phyloP scores from a whole-genome alignment of 108 stramenopile species.

The Skeletonema potamos region DNA sequence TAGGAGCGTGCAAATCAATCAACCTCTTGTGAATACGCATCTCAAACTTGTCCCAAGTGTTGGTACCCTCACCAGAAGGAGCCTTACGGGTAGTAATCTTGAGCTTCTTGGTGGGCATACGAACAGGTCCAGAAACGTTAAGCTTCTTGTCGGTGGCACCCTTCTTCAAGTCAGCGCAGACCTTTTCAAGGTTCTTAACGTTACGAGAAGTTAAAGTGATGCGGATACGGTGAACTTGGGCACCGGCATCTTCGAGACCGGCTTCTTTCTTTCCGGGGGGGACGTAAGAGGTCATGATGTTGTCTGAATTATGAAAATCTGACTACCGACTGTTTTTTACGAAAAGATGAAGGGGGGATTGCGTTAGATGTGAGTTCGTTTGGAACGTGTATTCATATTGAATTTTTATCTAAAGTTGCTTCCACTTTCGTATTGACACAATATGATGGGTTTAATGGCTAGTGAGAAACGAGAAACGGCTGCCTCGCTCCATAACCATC shows the following conservation, averaged over 20 bases:
- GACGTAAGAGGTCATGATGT: slow-evolving; percentile 64
- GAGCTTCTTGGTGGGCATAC: slow-evolving; percentile 98
- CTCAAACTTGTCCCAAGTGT: slow-evolving; percentile 99
- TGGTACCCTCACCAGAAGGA: slow-evolving; percentile 99
- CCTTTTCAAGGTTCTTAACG: slow-evolving; percentile 98
- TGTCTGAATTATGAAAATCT: slow-evolving; percentile 4
- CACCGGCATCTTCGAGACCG: slow-evolving; percentile 59
- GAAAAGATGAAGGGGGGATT: background rate
- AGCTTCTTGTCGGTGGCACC: slow-evolving; percentile 93
- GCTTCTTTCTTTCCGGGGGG: slow-evolving; percentile 73
- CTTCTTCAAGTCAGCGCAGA: slow-evolving; percentile 97
- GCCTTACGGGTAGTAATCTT: slow-evolving; percentile 98
- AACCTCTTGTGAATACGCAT: slow-evolving; percentile 99
- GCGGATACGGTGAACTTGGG: slow-evolving; percentile 93
- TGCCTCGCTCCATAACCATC: background rate
- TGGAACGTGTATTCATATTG: background rate
- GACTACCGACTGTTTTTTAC: slow-evolving; percentile 3
- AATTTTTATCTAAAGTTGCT: background rate
- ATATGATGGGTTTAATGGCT: background rate
- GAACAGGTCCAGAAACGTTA: slow-evolving; percentile 94
- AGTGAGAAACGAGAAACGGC: background rate
- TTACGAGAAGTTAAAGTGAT: slow-evolving; percentile 99
- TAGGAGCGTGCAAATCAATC: slow-evolving; percentile 96
- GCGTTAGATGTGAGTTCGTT: background rate
- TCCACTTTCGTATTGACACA: background rate